Evolutionary conservation across 768 basidiomycete genomes (phyloP).

Genomic region (Butyriboletus loyo): DNA sequence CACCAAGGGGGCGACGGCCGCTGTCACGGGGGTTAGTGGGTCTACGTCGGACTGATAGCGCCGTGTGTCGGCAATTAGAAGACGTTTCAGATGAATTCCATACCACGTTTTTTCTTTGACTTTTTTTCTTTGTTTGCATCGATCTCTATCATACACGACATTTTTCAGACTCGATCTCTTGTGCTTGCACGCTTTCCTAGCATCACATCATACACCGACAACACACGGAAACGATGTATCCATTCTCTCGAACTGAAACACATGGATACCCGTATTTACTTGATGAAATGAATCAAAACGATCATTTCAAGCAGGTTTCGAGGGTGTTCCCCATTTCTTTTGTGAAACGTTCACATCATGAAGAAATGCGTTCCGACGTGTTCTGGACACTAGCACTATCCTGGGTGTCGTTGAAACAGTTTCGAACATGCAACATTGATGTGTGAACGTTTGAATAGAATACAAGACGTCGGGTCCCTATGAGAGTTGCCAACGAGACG

Average conservation of each 20-base stretch:
- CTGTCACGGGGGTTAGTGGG: background rate
- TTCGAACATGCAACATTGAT: too few species aligned
- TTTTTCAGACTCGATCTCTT: background rate
- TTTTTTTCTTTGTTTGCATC: background rate
- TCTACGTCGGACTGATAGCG: constrained; percentile 13
- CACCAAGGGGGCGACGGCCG: constrained; percentile 14
- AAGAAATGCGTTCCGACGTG: too few species aligned
- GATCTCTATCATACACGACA: background rate
- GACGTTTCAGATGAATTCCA: background rate
- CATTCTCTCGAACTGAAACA: too few species aligned
- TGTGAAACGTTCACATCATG: background rate
- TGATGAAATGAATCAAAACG: too few species aligned
- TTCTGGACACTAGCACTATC: too few species aligned
- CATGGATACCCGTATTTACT: too few species aligned
- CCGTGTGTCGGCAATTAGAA: background rate
- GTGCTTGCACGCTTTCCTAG: background rate
- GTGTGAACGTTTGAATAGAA: too few species aligned
- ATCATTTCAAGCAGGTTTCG: background rate
- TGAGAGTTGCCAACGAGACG: too few species aligned
- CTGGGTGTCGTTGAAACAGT: too few species aligned
- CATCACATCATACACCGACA: background rate
- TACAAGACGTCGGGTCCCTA: too few species aligned
- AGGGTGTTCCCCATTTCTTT: background rate
- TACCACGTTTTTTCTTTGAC: background rate
- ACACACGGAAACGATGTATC: background rate